These are phyloP conservation scores for Diaporthe longicolla DNA, from an alignment of 2,329 filamentous ascomycete genomes.

Conservation along the genomic window DNA sequence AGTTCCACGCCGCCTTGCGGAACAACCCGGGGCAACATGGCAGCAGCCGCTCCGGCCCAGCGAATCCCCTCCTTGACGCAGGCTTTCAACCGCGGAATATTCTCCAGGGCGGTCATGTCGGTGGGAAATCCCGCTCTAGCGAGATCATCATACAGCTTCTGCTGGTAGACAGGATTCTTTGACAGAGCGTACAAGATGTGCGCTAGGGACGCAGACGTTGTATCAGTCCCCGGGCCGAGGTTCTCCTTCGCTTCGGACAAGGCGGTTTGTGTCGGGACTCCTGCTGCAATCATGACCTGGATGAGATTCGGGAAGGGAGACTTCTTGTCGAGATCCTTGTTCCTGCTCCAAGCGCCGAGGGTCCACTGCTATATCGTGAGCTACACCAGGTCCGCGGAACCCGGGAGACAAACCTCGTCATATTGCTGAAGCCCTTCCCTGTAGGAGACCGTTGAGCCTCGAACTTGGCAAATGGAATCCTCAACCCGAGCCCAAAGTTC, in stretches of 20 bases:
- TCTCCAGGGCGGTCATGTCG: slow-evolving; percentile 47
- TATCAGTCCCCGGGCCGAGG: slow-evolving; percentile 51
- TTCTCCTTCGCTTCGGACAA: slow-evolving; percentile 51
- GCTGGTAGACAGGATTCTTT: slow-evolving; percentile 47
- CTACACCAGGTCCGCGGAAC: neutral
- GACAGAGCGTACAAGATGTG: slow-evolving; percentile 51
- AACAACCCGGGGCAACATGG: slow-evolving; percentile 49
- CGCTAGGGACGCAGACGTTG: slow-evolving; percentile 50
- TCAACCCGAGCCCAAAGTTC: slow-evolving; percentile 6
- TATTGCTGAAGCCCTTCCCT: slow-evolving; percentile 13
- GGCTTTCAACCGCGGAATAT: slow-evolving; percentile 44
- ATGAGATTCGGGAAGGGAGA: slow-evolving; percentile 44
- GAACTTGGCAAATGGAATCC: neutral
- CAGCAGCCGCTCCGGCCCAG: slow-evolving; percentile 48
- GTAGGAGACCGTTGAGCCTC: slow-evolving; percentile 13
- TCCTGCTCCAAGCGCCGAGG: neutral
- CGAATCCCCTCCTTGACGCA: slow-evolving; percentile 50
- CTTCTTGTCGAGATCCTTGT: slow-evolving; percentile 12
- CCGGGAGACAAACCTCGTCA: neutral
- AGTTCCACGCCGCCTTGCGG: slow-evolving; percentile 46
- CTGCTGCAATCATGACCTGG: slow-evolving; percentile 43
- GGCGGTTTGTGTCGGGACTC: slow-evolving; percentile 46
- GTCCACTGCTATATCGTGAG: slow-evolving; percentile 9
- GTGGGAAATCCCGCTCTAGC: slow-evolving; percentile 44
- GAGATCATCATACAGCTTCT: slow-evolving; percentile 46